phyloP scores from a whole-genome alignment of 495 filamentous ascomycete genomes.

The Poronia punctata region DNA sequence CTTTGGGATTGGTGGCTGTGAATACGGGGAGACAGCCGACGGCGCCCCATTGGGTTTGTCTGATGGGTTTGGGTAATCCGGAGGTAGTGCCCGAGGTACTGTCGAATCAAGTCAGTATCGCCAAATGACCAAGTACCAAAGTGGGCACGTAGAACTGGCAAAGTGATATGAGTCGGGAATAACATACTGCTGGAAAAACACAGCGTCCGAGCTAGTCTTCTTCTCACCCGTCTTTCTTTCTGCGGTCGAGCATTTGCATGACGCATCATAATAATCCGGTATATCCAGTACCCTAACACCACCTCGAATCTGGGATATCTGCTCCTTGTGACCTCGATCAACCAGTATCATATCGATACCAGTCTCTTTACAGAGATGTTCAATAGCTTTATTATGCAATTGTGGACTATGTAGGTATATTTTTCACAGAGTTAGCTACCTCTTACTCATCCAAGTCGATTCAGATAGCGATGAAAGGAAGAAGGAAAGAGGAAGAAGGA shows the following conservation, averaged over 20 bases:
- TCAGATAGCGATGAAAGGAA: too few relatives aligned
- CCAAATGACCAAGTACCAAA: too few relatives aligned
- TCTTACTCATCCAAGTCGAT: too few relatives aligned
- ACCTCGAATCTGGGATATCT: not conserved
- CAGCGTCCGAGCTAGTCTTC: constrained; percentile 9
- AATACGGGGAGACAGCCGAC: constrained; percentile 44
- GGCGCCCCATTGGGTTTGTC: constrained; percentile 41
- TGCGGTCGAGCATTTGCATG: too few relatives aligned
- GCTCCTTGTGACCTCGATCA: constrained; percentile 5
- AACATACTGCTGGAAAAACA: constrained; percentile 45
- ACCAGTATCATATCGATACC: constrained; percentile 8
- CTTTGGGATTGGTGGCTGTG: constrained; percentile 13
- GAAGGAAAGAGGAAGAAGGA: too few relatives aligned
- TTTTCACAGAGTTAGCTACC: too few relatives aligned
- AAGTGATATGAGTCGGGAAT: too few relatives aligned
- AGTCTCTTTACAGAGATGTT: constrained; percentile 37
- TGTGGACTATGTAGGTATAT: constrained; percentile 42
- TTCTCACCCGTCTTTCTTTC: too few relatives aligned
- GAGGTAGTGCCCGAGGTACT: constrained; percentile 48
- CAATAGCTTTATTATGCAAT: constrained; percentile 33
- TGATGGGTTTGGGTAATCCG: constrained; percentile 48
- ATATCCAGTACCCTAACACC: constrained; percentile 7
- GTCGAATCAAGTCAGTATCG: too few relatives aligned
- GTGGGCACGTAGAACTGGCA: too few relatives aligned
- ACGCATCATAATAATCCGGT: constrained; percentile 7